Base-by-base conservation (phyloP, 306 rosid species). In the Dicorynia guianensis region DNA sequence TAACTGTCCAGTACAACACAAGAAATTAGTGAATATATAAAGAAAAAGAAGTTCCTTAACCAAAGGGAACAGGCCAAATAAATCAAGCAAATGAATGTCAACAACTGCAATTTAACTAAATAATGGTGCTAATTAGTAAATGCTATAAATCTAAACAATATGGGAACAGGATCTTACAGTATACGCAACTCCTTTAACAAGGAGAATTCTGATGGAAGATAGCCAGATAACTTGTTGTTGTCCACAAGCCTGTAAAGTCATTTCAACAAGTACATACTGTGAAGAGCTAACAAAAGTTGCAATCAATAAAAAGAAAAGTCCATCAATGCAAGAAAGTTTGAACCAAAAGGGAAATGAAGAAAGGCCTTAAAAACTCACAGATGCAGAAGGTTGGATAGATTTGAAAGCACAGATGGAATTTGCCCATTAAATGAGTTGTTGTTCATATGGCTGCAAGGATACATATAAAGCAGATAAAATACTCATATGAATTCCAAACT, bases 391-490 rank as follows among this genome's bases (percentile, higher is more conserved):
- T 36, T 54, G 39, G 82, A 13, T 57, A 88, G 79, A 19, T 74
- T 80, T 34, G 90, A 81, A 77, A 88, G 87, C 74, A 61, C 61
- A 14, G 72, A 13, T 47, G 93, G 88, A 79, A 88, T 78, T 88
- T 71, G 81, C 77, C 88, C 88, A 58, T 9, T 81, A 72, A 88
- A 83, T n/a, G 93, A 88, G 77, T 88, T 88, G 85, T 88, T 88
- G 81, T 88, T 88, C 80, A 88, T 50, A 88, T 88, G 93, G 49
- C 93, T 88, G 90, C 71, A 77, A 83, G 57, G 47, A 79, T 30
- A 60, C 52, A 67, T 65, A 82, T 54, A 61, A 54, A 43, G 48
- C 64, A 18, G 64, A 79, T 56, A 66, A 78, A 79, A 17, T 72
- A 58, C 30, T 34, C 1, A 25, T 34, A 72, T 43, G 65, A 83